Percentiles rank a stretch among this genome's conserved stretches.
Evolutionary conservation across 2,329 filamentous ascomycete genomes (phyloP).

Genomic region (Plectosphaerella sp.): DNA sequence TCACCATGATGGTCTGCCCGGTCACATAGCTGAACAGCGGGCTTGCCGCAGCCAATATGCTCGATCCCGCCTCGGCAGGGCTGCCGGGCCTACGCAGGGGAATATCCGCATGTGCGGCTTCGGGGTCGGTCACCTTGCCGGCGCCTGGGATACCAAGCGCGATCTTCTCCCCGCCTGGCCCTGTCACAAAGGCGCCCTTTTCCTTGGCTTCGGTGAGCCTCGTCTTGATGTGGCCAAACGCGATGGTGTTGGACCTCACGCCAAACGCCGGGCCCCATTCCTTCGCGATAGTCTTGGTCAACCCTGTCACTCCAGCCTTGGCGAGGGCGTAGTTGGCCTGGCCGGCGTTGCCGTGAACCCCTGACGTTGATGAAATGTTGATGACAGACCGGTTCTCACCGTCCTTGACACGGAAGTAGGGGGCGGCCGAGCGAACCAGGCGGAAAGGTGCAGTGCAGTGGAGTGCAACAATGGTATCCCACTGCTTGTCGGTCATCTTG

Average conservation of each 20-base stretch:
- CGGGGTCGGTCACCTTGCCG: conserved; percentile 38
- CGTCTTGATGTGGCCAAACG: conserved; percentile 79
- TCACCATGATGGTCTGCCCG: conserved; percentile 84
- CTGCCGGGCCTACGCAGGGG: conserved; percentile 72
- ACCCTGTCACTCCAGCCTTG: conserved; percentile 77
- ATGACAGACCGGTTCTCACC: conserved; percentile 73
- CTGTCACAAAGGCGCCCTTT: conserved; percentile 72
- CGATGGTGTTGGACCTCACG: conserved; percentile 77
- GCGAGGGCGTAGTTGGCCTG: conserved; percentile 85
- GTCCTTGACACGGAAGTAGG: conserved; percentile 85
- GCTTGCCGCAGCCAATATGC: conserved; percentile 73
- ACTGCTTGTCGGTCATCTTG: conserved; percentile 89
- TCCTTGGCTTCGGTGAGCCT: conserved; percentile 82
- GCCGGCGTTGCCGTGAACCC: conserved; percentile 83
- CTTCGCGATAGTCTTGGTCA: conserved; percentile 84
- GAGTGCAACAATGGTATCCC: conserved; percentile 80
- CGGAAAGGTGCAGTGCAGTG: conserved; percentile 85
- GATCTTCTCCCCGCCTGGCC: conserved; percentile 71
- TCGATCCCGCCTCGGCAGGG: conserved; percentile 74
- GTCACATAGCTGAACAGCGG: conserved; percentile 81
- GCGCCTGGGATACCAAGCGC: conserved; percentile 67
- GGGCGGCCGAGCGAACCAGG: conserved; percentile 72
- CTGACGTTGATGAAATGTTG: conserved; percentile 79
- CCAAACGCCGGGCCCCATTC: conserved; percentile 85
- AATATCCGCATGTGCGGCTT: conserved; percentile 60